Evolutionary conservation across 2,329 filamentous ascomycete species (phyloP).

Genomic region (Escovopsis sp.): DNA sequence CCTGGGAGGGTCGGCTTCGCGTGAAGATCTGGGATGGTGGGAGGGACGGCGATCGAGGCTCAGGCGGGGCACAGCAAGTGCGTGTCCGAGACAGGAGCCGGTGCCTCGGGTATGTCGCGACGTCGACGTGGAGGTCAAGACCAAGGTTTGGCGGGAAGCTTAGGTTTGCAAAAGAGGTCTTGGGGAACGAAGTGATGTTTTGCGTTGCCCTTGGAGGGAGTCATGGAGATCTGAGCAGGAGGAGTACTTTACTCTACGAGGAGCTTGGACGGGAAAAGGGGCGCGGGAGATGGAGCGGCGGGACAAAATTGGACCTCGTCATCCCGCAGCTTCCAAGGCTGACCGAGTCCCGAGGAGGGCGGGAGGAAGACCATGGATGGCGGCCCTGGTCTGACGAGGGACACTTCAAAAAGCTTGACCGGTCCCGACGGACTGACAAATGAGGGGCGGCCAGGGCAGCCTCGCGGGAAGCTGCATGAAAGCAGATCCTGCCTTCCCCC

Average conservation of each 20-base stretch:
- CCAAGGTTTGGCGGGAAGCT: no score
- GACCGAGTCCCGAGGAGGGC: neutral
- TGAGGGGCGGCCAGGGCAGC: conserved; percentile 3
- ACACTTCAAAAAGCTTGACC: conserved; percentile 3
- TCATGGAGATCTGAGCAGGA: neutral
- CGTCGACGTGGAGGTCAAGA: no score
- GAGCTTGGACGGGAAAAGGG: neutral
- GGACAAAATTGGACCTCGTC: conserved; percentile 2
- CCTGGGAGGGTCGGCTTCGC: neutral
- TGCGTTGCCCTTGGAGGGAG: neutral
- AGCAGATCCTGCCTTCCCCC: no score
- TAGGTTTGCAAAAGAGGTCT: no score
- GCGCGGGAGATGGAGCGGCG: no score
- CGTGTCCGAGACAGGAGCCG: conserved; percentile 3
- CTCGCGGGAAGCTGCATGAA: conserved; percentile 6
- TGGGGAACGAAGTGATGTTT: no score
- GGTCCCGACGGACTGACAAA: conserved; percentile 6
- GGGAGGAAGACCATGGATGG: neutral
- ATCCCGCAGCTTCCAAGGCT: conserved; percentile 2
- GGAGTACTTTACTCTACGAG: neutral
- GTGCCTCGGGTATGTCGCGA: conserved; percentile 2
- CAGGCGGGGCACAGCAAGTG: conserved; percentile 2
- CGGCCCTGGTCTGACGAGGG: conserved; percentile 1
- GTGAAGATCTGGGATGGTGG: neutral
- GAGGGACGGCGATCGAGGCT: neutral